A percentile compares a stretch with the other conserved stretches of the same genome.
phyloP scores from a whole-genome alignment of 345 rosid species.

The Erodium maritimum region DNA sequence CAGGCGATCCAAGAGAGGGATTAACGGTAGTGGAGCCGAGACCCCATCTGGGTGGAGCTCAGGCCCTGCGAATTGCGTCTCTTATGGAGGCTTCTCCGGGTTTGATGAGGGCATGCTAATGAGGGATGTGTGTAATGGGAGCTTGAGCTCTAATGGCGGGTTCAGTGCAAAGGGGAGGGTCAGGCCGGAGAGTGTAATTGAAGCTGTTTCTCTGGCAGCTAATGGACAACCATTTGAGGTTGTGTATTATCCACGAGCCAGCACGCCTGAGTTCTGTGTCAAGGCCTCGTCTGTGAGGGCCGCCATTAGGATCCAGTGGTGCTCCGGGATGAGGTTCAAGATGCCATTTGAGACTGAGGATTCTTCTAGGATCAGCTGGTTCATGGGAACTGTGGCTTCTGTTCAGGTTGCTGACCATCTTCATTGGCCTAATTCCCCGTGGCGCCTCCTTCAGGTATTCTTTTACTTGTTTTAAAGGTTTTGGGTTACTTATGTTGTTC shows the following conservation, averaged over 20 bases:
- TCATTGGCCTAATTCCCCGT: slow-evolving; percentile 82
- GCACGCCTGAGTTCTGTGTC: slow-evolving; percentile 79
- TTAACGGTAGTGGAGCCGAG: too few species aligned
- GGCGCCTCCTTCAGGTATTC: slow-evolving; percentile 93
- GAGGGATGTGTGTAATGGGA: too few species aligned
- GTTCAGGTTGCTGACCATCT: slow-evolving; percentile 80
- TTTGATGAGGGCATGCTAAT: too few species aligned
- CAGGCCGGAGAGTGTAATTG: slow-evolving; percentile 52
- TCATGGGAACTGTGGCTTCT: slow-evolving; percentile 81
- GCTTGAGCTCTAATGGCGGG: slow-evolving; percentile 13
- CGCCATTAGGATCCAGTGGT: slow-evolving; percentile 77
- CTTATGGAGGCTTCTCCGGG: slow-evolving; percentile 34
- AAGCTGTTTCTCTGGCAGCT: slow-evolving; percentile 58
- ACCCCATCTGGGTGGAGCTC: slow-evolving; percentile 30
- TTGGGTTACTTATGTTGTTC: not conserved
- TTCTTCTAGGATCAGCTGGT: slow-evolving; percentile 90
- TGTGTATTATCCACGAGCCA: slow-evolving; percentile 67
- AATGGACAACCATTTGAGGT: slow-evolving; percentile 65
- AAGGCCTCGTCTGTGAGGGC: slow-evolving; percentile 45
- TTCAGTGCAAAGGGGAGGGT: slow-evolving; percentile 35
- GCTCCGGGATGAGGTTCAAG: slow-evolving; percentile 88
- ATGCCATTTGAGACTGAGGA: slow-evolving; percentile 96
- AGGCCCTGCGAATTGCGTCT: slow-evolving; percentile 15
- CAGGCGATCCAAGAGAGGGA: slow-evolving; percentile 72
- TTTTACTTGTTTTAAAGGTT: not conserved